Evolutionary conservation across 2,329 filamentous ascomycete genomes (phyloP).

Genomic region (Salinomyces thailandicus): DNA sequence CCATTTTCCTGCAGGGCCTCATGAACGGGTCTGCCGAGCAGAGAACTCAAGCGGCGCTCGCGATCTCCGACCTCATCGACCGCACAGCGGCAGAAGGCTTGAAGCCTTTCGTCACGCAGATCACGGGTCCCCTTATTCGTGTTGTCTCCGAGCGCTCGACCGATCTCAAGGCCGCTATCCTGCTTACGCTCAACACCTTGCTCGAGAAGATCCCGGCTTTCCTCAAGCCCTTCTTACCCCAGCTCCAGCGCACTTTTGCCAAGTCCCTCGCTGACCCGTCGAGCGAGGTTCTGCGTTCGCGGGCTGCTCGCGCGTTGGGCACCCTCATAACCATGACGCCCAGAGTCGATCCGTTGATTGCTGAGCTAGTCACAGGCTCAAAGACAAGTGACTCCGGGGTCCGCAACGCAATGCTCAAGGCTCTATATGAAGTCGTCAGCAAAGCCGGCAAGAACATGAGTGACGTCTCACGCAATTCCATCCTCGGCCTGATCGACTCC

Average conservation of each 20-base stretch:
- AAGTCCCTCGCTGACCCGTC: conserved; percentile 89
- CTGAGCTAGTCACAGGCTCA: conserved; percentile 86
- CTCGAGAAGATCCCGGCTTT: conserved; percentile 93
- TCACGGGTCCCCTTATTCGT: conserved; percentile 93
- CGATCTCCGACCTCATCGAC: conserved; percentile 92
- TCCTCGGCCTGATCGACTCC: conserved; percentile 78
- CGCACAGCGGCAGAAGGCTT: conserved; percentile 77
- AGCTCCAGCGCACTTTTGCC: conserved; percentile 92
- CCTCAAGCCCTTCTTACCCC: conserved; percentile 91
- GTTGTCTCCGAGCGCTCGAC: conserved; percentile 93
- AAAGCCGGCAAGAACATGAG: conserved; percentile 94
- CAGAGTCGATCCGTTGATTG: conserved; percentile 85
- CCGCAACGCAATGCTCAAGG: conserved; percentile 91
- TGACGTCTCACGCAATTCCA: conserved; percentile 74
- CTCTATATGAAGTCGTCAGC: conserved; percentile 88
- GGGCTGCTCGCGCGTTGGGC: conserved; percentile 87
- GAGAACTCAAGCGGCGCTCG: conserved; percentile 79
- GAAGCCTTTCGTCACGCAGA: conserved; percentile 92
- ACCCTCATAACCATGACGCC: conserved; percentile 93
- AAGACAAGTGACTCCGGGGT: conserved; percentile 83
- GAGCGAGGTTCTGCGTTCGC: conserved; percentile 74
- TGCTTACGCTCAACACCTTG: conserved; percentile 87
- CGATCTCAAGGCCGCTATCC: conserved; percentile 89
- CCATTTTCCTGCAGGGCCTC: conserved; percentile 93
- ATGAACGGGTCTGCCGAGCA: conserved; percentile 95